Evolutionary conservation across 805 yeast genomes (phyloP).

Genomic region (Millerozyma miso): DNA sequence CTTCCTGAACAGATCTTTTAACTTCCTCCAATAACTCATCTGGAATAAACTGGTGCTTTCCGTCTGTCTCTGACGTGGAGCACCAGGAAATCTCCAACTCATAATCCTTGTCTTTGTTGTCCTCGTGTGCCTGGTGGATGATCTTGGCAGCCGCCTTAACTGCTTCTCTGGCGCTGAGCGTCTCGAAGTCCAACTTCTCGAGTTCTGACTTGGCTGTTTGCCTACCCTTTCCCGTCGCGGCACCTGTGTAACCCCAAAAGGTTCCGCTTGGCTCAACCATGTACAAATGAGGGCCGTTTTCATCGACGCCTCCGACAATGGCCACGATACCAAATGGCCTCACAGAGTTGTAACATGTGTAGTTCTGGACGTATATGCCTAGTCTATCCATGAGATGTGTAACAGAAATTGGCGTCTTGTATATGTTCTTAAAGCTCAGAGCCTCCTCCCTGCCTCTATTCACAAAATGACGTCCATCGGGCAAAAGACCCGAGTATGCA

Average conservation of each 20-base stretch:
- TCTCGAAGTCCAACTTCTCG: constrained; percentile 78
- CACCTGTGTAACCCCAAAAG: constrained; percentile 96
- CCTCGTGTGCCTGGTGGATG: constrained; percentile 93
- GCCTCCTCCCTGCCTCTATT: constrained; percentile 92
- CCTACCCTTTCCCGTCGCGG: constrained; percentile 98
- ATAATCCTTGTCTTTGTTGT: constrained; percentile 94
- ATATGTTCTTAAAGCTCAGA: constrained; percentile 66
- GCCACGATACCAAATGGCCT: constrained; percentile 96
- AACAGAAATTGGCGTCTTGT: constrained; percentile 72
- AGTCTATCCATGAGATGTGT: constrained; percentile 81
- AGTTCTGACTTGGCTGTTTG: constrained; percentile 96
- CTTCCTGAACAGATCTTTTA: constrained; percentile 74
- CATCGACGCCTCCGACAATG: constrained; percentile 91
- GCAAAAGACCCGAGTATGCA: constrained; percentile 89
- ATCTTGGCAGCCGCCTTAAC: constrained; percentile 92
- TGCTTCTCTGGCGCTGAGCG: constrained; percentile 72
- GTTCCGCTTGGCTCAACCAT: constrained; percentile 98
- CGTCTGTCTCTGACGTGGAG: constrained; percentile 68
- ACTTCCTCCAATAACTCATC: constrained; percentile 80
- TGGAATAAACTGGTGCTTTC: constrained; percentile 77
- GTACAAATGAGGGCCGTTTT: constrained; percentile 84
- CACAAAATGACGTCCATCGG: constrained; percentile 95
- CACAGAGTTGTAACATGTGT: constrained; percentile 92
- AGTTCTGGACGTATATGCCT: constrained; percentile 90
- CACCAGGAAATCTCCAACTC: constrained; percentile 94